Conservation (phyloP, 371 early-diverging fungal genomes). For the Mycotypha africana region DNA sequence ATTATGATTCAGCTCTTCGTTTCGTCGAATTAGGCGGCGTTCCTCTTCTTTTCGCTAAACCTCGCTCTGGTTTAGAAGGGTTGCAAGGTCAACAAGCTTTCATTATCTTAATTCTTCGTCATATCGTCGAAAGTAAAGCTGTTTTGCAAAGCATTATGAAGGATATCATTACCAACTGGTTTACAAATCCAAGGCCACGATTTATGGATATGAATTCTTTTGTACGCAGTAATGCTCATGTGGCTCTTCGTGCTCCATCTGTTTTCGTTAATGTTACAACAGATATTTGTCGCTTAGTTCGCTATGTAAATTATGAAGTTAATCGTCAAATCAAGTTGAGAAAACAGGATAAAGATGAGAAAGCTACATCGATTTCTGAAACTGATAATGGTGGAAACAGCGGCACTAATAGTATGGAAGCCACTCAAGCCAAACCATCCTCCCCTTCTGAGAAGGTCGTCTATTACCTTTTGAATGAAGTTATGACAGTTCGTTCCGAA, state of each 20-base stretch:
- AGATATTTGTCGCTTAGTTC: slow-evolving; percentile 61
- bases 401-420: background rate
- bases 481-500: slow-evolving; percentile 22
- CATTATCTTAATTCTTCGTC: slow-evolving; percentile 79
- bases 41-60: slow-evolving; percentile 48
- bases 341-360: slow-evolving; percentile 6
- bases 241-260: slow-evolving; percentile 71
- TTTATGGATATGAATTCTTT: slow-evolving; percentile 68
- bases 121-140: slow-evolving; percentile 72
- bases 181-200: slow-evolving; percentile 64
- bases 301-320: slow-evolving; percentile 52
- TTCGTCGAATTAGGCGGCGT: slow-evolving; percentile 71
- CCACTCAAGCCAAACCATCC: slow-evolving; percentile 1
- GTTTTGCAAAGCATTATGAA: slow-evolving; percentile 73
- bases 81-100: slow-evolving; percentile 71
- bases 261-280: slow-evolving; percentile 65
- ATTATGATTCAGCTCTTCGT: slow-evolving; percentile 51
- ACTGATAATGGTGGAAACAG: slow-evolving; percentile 1
- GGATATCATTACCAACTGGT: slow-evolving; percentile 69
- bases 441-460: slow-evolving; percentile 27
- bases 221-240: slow-evolving; percentile 64
- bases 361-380: background rate
- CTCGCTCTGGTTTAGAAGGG: slow-evolving; percentile 42
- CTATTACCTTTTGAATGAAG: slow-evolving; percentile 33
- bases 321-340: slow-evolving; percentile 46